Base-by-base conservation (phyloP, 371 early-diverging fungal species). In the Mucor racemosus region DNA sequence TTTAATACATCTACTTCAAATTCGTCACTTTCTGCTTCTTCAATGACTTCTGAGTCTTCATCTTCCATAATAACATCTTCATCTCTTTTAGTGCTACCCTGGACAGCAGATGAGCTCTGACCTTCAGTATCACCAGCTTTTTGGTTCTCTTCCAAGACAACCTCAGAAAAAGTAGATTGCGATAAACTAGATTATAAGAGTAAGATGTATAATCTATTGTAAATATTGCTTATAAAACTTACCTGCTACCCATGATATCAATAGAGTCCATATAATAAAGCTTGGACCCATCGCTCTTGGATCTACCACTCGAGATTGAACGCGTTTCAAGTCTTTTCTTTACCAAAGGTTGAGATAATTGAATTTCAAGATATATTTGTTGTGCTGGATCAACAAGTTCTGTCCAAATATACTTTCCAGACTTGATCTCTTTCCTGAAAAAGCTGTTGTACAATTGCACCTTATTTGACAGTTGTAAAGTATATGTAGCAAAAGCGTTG, bases 1-100 rank as follows among this genome's bases (percentile, higher is more conserved):
- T 89, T 90, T 69, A 90, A 73, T 1, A 73, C 56, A 66, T 89
- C 90, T 60, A 86, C 62, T 46, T 88, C 88, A 1, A 62, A 14
- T 3, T 58, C 53, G 10, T 50, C 55, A 17, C 1, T 58, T 60
- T 26, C 26, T 26, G 3, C 26, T 26, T 26, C 26, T 26, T 26
- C 26, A 26, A 3, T 33, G 6, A 21, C 15, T 4, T 38, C n/a
- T 6, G 19, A 4, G 0, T 26, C 34, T 31, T 60, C 60, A 4
- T 65, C 66, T n/a, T 21, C 38, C 69, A 68, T 68, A 14, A 31
- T 33, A 5, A 40, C 14, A 19, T 68, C 69, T 19, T 55, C 59
- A n/a, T 64, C 35, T 11, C 0, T 21, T 26, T 1, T 26, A 26
- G 26, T 26, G 26, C 26, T 26, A 26, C 26, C 26, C 26, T 26